Conservation (phyloP, 805 yeast genomes). For the Kodamaea fukazawae region DNA sequence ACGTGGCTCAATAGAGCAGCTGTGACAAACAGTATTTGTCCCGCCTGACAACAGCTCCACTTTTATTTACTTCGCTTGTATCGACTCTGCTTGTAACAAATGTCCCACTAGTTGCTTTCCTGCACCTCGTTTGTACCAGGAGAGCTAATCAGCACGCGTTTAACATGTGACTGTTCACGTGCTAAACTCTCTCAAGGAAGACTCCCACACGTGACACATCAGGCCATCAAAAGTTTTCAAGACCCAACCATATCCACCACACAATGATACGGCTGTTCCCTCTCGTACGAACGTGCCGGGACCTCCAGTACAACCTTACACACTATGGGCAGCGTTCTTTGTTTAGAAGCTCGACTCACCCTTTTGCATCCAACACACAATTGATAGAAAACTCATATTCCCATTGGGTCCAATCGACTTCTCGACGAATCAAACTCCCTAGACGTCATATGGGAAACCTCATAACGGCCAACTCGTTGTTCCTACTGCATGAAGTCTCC, state of each 20-base stretch:
- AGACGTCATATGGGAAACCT: slow-evolving; percentile 9
- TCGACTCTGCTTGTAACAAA: too few relatives aligned
- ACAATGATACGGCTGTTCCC: slow-evolving; percentile 18
- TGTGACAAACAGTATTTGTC: too few relatives aligned
- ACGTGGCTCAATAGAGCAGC: too few relatives aligned
- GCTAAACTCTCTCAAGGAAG: too few relatives aligned
- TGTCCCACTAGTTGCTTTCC: too few relatives aligned
- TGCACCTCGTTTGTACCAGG: too few relatives aligned
- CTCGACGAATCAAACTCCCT: slow-evolving; percentile 2
- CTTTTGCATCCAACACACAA: slow-evolving; percentile 20
- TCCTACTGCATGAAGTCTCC: slow-evolving; percentile 3
- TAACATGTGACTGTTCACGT: too few relatives aligned
- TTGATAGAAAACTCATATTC: slow-evolving; percentile 17
- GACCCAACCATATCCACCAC: slow-evolving; percentile 1
- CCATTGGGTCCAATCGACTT: slow-evolving; percentile 13
- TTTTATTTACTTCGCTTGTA: too few relatives aligned
- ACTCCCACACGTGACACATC: too few relatives aligned
- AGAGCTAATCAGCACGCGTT: too few relatives aligned
- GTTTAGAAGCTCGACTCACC: slow-evolving; percentile 13
- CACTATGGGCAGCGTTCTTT: slow-evolving; percentile 13
- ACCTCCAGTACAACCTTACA: slow-evolving; percentile 16
- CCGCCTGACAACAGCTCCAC: too few relatives aligned
- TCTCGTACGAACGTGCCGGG: slow-evolving; percentile 16
- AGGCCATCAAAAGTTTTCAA: not conserved
- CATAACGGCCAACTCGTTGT: slow-evolving; percentile 7